phyloP scores from a whole-genome alignment of 1,284 basidiomycete species.

The Trichosporon asahii region DNA sequence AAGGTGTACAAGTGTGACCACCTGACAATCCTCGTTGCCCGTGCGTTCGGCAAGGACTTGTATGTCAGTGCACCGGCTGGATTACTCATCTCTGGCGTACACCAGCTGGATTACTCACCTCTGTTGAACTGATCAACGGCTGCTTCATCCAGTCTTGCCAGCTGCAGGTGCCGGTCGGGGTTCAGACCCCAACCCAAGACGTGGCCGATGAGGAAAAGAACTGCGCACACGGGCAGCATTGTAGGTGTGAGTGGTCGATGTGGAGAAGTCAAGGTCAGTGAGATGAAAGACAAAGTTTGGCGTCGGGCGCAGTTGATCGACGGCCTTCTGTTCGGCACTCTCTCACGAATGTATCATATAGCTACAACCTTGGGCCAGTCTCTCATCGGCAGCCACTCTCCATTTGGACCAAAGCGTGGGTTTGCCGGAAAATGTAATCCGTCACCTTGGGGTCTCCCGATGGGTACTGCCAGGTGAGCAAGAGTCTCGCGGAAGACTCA shows the following conservation, averaged over 20 bases:
- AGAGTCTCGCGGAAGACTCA: slow-evolving; percentile 29
- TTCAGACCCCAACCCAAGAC: not conserved
- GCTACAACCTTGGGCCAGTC: slow-evolving; percentile 41
- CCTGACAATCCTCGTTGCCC: not conserved
- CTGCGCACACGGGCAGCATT: not conserved
- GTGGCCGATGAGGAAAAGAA: not conserved
- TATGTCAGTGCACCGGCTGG: not conserved
- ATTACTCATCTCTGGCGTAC: not conserved
- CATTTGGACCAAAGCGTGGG: slow-evolving; percentile 47
- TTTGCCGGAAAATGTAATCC: slow-evolving; percentile 43
- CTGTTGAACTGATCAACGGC: not conserved
- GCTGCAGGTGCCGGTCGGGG: not conserved
- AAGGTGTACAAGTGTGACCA: not conserved
- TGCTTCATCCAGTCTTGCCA: not conserved
- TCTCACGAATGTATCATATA: not conserved
- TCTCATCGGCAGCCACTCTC: slow-evolving; percentile 45
- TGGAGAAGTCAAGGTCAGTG: not conserved
- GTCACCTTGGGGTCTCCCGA: slow-evolving; percentile 45
- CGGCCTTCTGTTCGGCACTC: not conserved
- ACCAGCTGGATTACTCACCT: not conserved
- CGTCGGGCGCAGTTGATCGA: not conserved
- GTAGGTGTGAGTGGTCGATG: not conserved
- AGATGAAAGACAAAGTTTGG: too few relatives aligned
- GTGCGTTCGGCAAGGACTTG: not conserved
- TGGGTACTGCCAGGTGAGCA: slow-evolving; percentile 36